Evolutionary conservation across 2,329 filamentous ascomycete species (phyloP).

Genomic region (Hypoxylon sp.): DNA sequence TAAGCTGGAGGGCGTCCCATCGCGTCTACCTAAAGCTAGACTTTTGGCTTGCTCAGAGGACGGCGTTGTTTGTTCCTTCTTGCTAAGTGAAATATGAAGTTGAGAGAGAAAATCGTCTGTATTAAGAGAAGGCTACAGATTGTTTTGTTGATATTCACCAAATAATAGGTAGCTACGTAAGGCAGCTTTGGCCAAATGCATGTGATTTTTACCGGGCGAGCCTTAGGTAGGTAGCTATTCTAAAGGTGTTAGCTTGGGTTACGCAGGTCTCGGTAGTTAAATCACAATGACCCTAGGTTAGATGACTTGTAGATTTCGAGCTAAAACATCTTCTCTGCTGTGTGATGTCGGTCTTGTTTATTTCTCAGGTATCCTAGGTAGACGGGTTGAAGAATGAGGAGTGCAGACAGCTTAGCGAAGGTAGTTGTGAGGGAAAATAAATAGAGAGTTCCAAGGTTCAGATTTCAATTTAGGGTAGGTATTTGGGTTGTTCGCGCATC

Average conservation of each 20-base stretch:
- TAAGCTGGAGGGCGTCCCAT: slow-evolving; percentile 67
- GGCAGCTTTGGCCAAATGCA: slow-evolving; percentile 5
- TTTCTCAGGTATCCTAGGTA: not conserved
- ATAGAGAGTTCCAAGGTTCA: slow-evolving; percentile 8
- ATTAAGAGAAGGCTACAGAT: not conserved
- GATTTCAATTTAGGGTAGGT: slow-evolving; percentile 31
- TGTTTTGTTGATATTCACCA: slow-evolving; percentile 1
- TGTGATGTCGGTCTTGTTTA: slow-evolving; percentile 7
- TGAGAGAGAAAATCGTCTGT: not conserved
- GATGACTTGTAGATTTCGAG: slow-evolving; percentile 21
- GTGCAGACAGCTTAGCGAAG: slow-evolving; percentile 20
- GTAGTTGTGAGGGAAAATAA: slow-evolving; percentile 34
- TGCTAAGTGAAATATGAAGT: not conserved
- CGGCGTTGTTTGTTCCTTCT: not conserved
- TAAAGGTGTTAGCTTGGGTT: slow-evolving; percentile 6
- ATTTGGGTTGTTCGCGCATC: slow-evolving; percentile 30
- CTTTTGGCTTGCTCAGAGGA: slow-evolving; percentile 2
- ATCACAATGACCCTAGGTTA: slow-evolving; percentile 27
- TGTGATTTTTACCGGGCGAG: slow-evolving; percentile 18
- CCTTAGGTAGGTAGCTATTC: slow-evolving; percentile 16
- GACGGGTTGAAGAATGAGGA: slow-evolving; percentile 17
- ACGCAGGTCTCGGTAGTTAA: slow-evolving; percentile 34
- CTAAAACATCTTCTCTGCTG: slow-evolving; percentile 24
- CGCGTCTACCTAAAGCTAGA: slow-evolving; percentile 21
- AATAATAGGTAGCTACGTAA: not conserved